A percentile compares a stretch with the other conserved stretches of the same genome.
phyloP scores from a whole-genome alignment of 208 protist genomes.

The Tritrichomonas foetus region DNA sequence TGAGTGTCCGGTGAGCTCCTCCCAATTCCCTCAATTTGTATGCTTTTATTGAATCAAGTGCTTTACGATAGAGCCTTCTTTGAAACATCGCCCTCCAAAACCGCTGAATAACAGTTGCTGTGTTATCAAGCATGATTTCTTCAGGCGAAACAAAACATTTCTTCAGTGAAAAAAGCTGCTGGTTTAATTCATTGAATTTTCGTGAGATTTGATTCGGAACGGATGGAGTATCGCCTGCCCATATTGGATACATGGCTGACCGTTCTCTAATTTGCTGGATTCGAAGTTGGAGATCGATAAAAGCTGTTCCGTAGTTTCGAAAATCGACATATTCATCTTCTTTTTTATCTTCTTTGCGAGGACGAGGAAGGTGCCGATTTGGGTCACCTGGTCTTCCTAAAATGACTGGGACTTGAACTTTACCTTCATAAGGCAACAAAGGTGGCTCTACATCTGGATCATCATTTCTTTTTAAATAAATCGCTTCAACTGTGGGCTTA shows the following conservation, averaged over 20 bases:
- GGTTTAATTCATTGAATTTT: conserved; percentile 8
- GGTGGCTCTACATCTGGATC: neutral
- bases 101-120: neutral
- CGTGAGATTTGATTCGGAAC: neutral
- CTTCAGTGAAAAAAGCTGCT: conserved; percentile 15
- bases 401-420: neutral
- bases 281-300: neutral
- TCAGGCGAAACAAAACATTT: conserved; percentile 38
- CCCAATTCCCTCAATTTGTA: neutral
- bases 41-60: neutral
- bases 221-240: neutral
- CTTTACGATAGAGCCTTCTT: too few relatives aligned
- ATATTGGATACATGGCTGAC: neutral
- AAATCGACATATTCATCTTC: conserved; percentile 3
- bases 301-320: neutral
- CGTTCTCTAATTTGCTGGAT: neutral
- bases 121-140: conserved; percentile 41
- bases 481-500: conserved; percentile 37
- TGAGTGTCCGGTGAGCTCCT: neutral
- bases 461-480: neutral
- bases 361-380: neutral
- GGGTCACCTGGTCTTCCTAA: neutral
- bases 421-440: neutral
- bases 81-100: neutral
- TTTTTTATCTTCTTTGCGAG: neutral